Evolutionary conservation across 495 filamentous ascomycete genomes (phyloP), one percentile per base, ranked within the genome.

Genomic region (Penicillium odoratum): DNA sequence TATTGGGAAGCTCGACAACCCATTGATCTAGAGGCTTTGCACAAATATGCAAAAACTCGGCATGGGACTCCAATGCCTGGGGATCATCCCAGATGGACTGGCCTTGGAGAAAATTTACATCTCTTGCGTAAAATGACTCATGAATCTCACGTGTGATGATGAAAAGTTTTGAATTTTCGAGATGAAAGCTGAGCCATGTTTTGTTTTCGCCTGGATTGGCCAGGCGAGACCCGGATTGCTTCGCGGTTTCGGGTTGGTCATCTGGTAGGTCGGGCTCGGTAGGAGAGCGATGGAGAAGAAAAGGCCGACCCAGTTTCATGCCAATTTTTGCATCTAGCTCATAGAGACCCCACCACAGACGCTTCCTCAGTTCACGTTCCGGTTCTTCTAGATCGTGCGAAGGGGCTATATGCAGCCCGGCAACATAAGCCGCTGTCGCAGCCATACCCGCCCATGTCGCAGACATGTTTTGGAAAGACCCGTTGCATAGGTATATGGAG

Each of bases 261-360:
- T 57, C 60, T 0, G 81, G 81, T 31, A 83, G 55, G 15, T 53
- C 62, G 33, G 70, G 75, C n/a, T 69, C 72, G 4, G 67, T 62
- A 7, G 69, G 40, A 15, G 74, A 70, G 4, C 68, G 55, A n/a
- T 68, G 54, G 5, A 74, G 29, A 13, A 65, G 59, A 36, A 73
- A 78, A 0, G 81, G 79, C 1, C 81, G 79, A 3, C 83, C 81
- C 4, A 85, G 70, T 51, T 81, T 78, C 78, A 83, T 78, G 48
- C 66, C 69, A 0, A 66, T 59, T 55, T 82, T 81, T 53, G 65
- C 75, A 25, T 84, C 82, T 15, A 83, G 44, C 5, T 64, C 45
- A 56, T 75, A 82, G 2, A 84, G 49, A 0, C 67, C 69, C 83
- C 81, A 83, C 82, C 82, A 84, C 1, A 83, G 33, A 1, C 83